Base-by-base conservation (phyloP, 306 rosid species). In the Medicago lupulina region DNA sequence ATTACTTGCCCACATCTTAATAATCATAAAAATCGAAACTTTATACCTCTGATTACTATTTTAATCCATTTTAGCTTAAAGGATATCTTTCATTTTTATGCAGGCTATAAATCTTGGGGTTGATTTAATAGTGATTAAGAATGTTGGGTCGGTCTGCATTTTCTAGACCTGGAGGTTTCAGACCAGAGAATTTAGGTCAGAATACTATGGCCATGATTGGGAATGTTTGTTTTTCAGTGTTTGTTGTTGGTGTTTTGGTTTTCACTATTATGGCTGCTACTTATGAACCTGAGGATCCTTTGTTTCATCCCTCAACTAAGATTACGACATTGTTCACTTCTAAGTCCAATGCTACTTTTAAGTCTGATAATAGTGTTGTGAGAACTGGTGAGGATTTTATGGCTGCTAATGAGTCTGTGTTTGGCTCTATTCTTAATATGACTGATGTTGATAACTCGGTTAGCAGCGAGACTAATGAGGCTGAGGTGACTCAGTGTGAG, bases 231-330 rank as follows among this genome's bases (percentile, higher is more conserved):
- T 96, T 96, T 80, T 86, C 98, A 3, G 65, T 92, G 34, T 96
- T 96, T 83, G 98, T 96, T 71, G 25, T 92, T 61, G 98, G 97
- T 41, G 98, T 96, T 34, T 70, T 96, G 46, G 83, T 96, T 71
- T 96, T 96, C 34, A 96, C 99, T 17, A 86, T 96, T 51, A 90
- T 96, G 46, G 99, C 99, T 49, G 99, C 98, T 59, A 96, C 97
- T 12, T 96, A 96, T 76, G 92, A 96, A 61, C 99, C 99, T 21
- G 99, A 96, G 82, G 99, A 96, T 58, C 99, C 98, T 58, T 78
- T 96, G 84, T 96, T 96, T 80, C 93, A 89, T 78, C 99, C 99
- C 67, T 88, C 99, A 34, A 92, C 97, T 46, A 90, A 88, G 91
- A 92, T 96, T 76, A 85, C 93, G 58, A 87, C 91, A 34, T 90